A percentile compares a stretch with the other conserved stretches of the same genome.
Evolutionary conservation across 352 stramenopile species (phyloP).

Genomic region (Paralagenidium karlingii): DNA sequence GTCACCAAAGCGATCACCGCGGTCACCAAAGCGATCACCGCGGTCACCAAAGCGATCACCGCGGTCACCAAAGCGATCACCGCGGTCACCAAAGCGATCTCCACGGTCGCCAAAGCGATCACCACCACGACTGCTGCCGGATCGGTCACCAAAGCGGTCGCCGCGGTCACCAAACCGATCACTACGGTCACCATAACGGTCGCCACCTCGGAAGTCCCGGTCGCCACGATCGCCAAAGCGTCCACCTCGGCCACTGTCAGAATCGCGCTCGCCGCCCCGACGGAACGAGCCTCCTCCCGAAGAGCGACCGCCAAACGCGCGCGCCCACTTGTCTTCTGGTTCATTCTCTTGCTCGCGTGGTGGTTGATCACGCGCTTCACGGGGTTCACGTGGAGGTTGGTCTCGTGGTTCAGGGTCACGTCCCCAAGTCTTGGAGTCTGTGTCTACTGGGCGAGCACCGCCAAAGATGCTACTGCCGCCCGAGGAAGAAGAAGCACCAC

Average conservation of each 20-base stretch:
- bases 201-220: slow-evolving; percentile 3
- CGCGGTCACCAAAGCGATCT: slow-evolving; percentile 4
- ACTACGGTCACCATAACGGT: slow-evolving; percentile 7
- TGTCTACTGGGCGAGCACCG: background rate
- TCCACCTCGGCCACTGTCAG: slow-evolving; percentile 1
- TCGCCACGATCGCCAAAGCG: slow-evolving; percentile 8
- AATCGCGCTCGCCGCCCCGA: no score
- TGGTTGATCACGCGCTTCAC: no score
- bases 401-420: no score
- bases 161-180: slow-evolving; percentile 13
- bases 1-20: slow-evolving; percentile 10
- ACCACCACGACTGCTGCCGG: slow-evolving; percentile 1
- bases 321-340: slow-evolving; percentile 34
- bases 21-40: slow-evolving; percentile 8
- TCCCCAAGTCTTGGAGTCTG: no score
- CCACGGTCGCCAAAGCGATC: slow-evolving; percentile 11
- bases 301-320: slow-evolving; percentile 18
- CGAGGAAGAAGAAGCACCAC: slow-evolving; percentile 9
- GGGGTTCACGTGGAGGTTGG: no score
- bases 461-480: slow-evolving; percentile 11
- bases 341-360: no score
- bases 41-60: slow-evolving; percentile 8
- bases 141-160: slow-evolving; percentile 3
- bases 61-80: slow-evolving; percentile 12
- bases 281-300: slow-evolving; percentile 1